These are phyloP conservation scores for Boletellus deceptivus DNA, from an alignment of 1,284 basidiomycete genomes.

Conservation along the genomic window DNA sequence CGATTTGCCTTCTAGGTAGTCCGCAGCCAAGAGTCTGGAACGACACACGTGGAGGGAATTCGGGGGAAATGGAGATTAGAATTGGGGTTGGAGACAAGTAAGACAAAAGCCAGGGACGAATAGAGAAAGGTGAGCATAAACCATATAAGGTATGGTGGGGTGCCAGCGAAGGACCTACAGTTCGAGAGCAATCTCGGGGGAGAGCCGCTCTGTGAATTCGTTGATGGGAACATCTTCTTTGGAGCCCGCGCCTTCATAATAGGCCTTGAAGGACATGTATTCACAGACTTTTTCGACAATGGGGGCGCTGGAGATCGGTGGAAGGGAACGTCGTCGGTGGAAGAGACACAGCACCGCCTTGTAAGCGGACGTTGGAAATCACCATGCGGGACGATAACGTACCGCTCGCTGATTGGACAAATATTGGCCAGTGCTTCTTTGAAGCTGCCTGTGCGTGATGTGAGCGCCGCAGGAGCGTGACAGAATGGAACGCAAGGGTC, in stretches of 20 bases:
- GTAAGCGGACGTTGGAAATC: slow-evolving; percentile 6
- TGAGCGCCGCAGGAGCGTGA: slow-evolving; percentile 6
- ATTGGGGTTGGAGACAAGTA: slow-evolving; percentile 40
- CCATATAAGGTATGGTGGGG: background rate
- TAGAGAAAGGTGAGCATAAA: slow-evolving; percentile 11
- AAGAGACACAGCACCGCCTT: background rate
- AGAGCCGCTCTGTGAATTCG: slow-evolving; percentile 75
- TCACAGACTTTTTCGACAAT: slow-evolving; percentile 82
- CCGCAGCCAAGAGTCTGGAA: slow-evolving; percentile 64
- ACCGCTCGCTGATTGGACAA: slow-evolving; percentile 50
- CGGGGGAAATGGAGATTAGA: slow-evolving; percentile 17
- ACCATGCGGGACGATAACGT: slow-evolving; percentile 7
- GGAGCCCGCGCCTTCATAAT: slow-evolving; percentile 56
- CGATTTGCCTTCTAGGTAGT: slow-evolving; percentile 65
- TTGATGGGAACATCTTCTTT: slow-evolving; percentile 69
- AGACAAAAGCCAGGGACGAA: background rate
- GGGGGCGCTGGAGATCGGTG: slow-evolving; percentile 48
- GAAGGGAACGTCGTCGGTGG: background rate
- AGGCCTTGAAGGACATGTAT: slow-evolving; percentile 76
- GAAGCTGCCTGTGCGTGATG: slow-evolving; percentile 44
- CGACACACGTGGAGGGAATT: slow-evolving; percentile 1
- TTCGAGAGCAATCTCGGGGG: slow-evolving; percentile 79
- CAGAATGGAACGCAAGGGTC: slow-evolving; percentile 11
- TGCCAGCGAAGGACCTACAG: slow-evolving; percentile 51
- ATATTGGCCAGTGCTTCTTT: slow-evolving; percentile 49